A percentile compares a stretch with the other conserved stretches of the same genome.
Conservation (phyloP, 495 filamentous ascomycete species). For the Penicillium fimorum region DNA sequence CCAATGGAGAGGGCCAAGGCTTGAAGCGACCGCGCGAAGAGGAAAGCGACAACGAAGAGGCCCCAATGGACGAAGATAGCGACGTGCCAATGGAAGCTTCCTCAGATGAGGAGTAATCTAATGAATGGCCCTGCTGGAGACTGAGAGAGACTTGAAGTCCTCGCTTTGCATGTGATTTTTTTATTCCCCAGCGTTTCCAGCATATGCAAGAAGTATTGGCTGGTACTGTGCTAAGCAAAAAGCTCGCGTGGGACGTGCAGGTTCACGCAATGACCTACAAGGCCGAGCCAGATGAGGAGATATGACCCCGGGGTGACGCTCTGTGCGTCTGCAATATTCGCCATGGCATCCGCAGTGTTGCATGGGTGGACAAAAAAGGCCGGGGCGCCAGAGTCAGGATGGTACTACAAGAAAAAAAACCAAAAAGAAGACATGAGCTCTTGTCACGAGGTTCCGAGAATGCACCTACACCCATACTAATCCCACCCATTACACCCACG, state of each 20-base stretch:
- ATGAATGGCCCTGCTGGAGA: neutral
- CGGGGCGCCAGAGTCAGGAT: constrained; percentile 71
- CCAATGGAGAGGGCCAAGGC: constrained; percentile 42
- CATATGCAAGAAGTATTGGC: constrained; percentile 15
- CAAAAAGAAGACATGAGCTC: constrained; percentile 42
- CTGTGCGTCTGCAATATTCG: constrained; percentile 43
- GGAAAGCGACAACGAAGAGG: constrained; percentile 65
- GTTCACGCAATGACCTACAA: constrained; percentile 71
- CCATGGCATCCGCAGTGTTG: constrained; percentile 76
- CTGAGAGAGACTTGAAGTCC: constrained; percentile 1
- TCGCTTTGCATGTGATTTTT: constrained; percentile 4
- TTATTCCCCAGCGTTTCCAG: constrained; percentile 9
- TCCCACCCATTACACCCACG: constrained; percentile 67
- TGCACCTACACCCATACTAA: constrained; percentile 70
- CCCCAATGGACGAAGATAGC: constrained; percentile 70
- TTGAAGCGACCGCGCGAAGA: constrained; percentile 71
- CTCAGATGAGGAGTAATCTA: constrained; percentile 46
- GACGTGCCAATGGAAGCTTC: constrained; percentile 57
- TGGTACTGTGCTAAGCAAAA: constrained; percentile 29
- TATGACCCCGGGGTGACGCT: constrained; percentile 61
- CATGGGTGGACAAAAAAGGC: constrained; percentile 85
- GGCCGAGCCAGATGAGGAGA: constrained; percentile 75
- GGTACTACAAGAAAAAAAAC: constrained; percentile 56
- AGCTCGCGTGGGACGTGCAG: constrained; percentile 63
- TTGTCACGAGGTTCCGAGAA: constrained; percentile 13